Base-by-base conservation (phyloP, 1,284 basidiomycete genomes). In the Papiliotrema fonsecae region DNA sequence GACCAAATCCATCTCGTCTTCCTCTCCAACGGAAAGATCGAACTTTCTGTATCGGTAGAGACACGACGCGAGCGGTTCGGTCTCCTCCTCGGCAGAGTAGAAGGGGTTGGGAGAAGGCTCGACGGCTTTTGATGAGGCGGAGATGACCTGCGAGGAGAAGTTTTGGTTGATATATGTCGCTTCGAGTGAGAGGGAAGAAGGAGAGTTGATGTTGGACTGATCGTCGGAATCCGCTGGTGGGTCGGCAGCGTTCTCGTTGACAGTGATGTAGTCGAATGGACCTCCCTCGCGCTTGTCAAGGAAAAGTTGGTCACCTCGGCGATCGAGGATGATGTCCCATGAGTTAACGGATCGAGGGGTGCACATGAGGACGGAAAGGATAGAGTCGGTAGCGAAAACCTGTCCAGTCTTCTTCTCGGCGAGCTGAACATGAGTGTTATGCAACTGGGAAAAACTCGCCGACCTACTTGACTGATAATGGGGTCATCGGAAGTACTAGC, bases 141-240 rank as follows among this genome's bases (percentile, higher is more conserved):
- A 81, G 49, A 96, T 93, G 41, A 91, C 86, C 76, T 98, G 96
- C 79, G 94, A 96, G 26, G 87, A 86, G 69, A 97, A 99, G 77
- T 97, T 97, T 73, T 97, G 91, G 78, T 97, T 97, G 79, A 99
- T 90, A 75, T 96, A 98, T 28, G 94, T 97, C 11, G 96, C 96
- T 74, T 99, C 96, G 38, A 98, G 81, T 2, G 92, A 93, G 42
- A 99, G 80, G 1, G 89, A 91, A 1, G 89, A 88, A 2, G 93
- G 90, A 13, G 90, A 85, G 77, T 99, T 99, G 77, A 97, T 91
- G 14, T 79, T 73, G 38, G 74, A 70, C 6, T 83, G 81, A 49
- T 89, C 82, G 18, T 84, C 66, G 31, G 85, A 82, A 72, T 97
- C 93, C 62, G 87, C 82, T 6, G 96, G 96, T 31, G 96, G 90